Evolutionary conservation across 768 basidiomycete species (phyloP), one percentile per base, ranked within the genome.

Genomic region (Kwoniella europaea): DNA sequence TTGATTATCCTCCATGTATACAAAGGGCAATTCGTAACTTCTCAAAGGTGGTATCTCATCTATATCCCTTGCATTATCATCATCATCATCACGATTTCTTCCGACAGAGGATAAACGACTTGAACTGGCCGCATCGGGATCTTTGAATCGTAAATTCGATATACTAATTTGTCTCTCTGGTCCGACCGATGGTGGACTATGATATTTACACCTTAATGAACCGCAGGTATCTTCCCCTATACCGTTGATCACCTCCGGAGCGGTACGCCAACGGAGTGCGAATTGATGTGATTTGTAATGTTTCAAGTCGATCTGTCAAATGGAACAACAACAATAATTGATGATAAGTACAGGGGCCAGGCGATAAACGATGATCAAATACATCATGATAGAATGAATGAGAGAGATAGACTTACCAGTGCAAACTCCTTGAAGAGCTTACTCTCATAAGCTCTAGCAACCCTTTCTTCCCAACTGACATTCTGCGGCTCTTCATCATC

Each of bases 241-340:
- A 24, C 92, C 92, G 0, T 89, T 88, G 2, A 98, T 85, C 15
- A 98, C 94, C 84, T 98, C 96, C 2, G 87, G 85, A 79, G 97
- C 94, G 0, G 94, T 94, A 43, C 96, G 87, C 96, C 96, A 98
- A 15, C 96, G 90, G 4, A 98, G 87, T 0, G 94, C 89, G 80
- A 98, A 91, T 90, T 94, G 71, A 24, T 93, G 92, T 0, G 91
- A 90, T 85, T 94, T 97, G 86, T 92, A 97, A 80, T 98, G 96
- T 85, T 98, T 98, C 70, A 98, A 85, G 84, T 98, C 93, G 79
- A 83, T 80, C 82, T 83, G 65, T 6, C 27, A 27, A 27, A 2
- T 27, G 2, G 27, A 27, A 27, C 27, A 27, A 27, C 27, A 27
- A 27, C 27, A 27, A 27, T 27, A 3, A 27, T 27, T 27, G 2